Percentiles rank a stretch among this genome's conserved stretches.
Conservation (phyloP, 1,284 basidiomycete genomes). For the Cystobasidium sp. region DNA sequence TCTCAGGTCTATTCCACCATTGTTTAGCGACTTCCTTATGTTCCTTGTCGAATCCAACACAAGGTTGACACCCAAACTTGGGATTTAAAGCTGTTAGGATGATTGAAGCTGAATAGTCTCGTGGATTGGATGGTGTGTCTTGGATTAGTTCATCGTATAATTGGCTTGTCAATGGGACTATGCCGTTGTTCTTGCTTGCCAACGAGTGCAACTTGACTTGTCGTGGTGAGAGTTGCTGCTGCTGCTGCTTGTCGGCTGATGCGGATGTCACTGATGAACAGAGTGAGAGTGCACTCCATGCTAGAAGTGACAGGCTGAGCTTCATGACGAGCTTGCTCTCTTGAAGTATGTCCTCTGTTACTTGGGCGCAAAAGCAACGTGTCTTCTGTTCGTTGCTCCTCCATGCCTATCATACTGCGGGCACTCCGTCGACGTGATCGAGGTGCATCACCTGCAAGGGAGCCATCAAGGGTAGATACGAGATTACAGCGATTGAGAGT, state of each 20-base stretch:
- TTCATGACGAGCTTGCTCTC: neutral
- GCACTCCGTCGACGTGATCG: constrained; percentile 6
- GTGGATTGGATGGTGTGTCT: constrained; percentile 60
- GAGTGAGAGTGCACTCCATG: constrained; percentile 11
- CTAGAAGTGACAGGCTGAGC: constrained; percentile 6
- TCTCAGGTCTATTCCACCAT: constrained; percentile 62
- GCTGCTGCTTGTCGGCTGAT: neutral
- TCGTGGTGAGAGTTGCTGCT: neutral
- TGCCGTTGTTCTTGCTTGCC: constrained; percentile 67
- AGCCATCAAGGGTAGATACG: neutral
- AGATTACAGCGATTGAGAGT: too few species aligned
- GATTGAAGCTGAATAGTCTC: constrained; percentile 81
- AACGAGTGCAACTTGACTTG: constrained; percentile 64
- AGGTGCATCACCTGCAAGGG: neutral
- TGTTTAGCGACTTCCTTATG: constrained; percentile 77
- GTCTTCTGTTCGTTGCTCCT: too few species aligned
- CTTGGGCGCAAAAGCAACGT: too few species aligned
- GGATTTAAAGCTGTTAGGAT: constrained; percentile 82
- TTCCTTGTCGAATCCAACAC: constrained; percentile 75
- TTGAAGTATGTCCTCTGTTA: too few species aligned
- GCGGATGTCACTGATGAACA: neutral
- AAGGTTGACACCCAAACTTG: constrained; percentile 67
- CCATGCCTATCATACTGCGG: neutral
- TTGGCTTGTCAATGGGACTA: constrained; percentile 76
- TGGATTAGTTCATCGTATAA: constrained; percentile 70